phyloP scores from a whole-genome alignment of 768 basidiomycete genomes.

The Calocybe gangraenosa region DNA sequence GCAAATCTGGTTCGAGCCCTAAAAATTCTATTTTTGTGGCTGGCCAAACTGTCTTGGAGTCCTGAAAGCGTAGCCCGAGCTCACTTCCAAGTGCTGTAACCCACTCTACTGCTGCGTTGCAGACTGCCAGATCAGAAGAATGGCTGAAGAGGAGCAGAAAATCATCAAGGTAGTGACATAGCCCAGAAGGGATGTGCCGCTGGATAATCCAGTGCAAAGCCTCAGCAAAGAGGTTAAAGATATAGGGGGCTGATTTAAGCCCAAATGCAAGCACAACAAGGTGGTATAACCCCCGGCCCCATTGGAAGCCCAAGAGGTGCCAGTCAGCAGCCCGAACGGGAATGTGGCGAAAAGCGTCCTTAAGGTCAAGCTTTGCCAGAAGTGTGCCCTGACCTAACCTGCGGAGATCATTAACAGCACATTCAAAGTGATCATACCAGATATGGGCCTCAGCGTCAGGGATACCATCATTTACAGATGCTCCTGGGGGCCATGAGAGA shows the following conservation, averaged over 20 bases:
- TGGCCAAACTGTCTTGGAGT: conserved; percentile 24
- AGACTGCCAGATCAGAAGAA: conserved; percentile 21
- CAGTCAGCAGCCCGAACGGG: conserved; percentile 26
- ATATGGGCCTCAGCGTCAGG: conserved; percentile 25
- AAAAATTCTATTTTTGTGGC: conserved; percentile 20
- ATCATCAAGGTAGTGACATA: too few relatives aligned
- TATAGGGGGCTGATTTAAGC: conserved; percentile 28
- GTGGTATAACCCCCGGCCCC: conserved; percentile 24
- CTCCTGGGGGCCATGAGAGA: conserved; percentile 24
- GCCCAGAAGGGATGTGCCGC: too few relatives aligned
- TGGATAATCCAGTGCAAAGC: conserved; percentile 37
- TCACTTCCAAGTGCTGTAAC: conserved; percentile 12
- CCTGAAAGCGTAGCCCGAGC: conserved; percentile 28
- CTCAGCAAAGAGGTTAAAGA: conserved; percentile 36
- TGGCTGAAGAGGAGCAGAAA: too few relatives aligned
- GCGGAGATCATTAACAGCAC: conserved; percentile 19
- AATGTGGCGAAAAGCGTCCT: conserved; percentile 35
- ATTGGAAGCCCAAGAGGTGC: conserved; percentile 28
- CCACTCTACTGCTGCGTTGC: conserved; percentile 11
- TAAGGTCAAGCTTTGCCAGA: conserved; percentile 31
- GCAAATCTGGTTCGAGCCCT: conserved; percentile 18
- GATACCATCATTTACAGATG: conserved; percentile 27
- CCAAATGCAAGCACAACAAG: conserved; percentile 29
- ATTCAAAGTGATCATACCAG: conserved; percentile 22
- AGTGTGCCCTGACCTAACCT: conserved; percentile 22